These are phyloP conservation scores for Scheffersomyces segobiensis DNA, from an alignment of 1,139 yeast species.

Conservation along the genomic window DNA sequence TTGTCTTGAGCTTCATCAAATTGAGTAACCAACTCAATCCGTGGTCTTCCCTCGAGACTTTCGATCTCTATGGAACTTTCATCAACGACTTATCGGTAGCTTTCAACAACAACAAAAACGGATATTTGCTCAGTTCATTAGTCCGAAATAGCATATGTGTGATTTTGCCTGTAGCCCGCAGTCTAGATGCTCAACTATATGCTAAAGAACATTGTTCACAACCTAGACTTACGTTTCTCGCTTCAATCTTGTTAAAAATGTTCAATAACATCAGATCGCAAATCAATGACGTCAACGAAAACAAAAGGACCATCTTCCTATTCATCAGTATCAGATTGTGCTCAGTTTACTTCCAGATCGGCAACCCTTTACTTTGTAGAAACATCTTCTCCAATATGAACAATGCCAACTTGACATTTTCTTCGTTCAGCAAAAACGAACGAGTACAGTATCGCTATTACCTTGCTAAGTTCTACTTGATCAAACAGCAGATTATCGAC, in stretches of 20 bases:
- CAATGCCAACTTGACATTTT: conserved; percentile 52
- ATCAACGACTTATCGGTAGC: conserved; percentile 59
- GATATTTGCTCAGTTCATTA: conserved; percentile 47
- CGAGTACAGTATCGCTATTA: conserved; percentile 68
- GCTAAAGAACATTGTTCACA: conserved; percentile 38
- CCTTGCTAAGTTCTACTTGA: conserved; percentile 64
- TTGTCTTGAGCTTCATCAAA: conserved; percentile 51
- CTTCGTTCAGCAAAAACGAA: conserved; percentile 48
- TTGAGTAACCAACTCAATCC: conserved; percentile 62
- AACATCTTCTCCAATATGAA: conserved; percentile 76
- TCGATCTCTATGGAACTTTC: conserved; percentile 56
- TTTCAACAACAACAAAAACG: conserved; percentile 53
- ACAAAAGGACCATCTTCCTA: conserved; percentile 54
- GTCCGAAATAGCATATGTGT: conserved; percentile 41
- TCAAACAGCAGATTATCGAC: conserved; percentile 56
- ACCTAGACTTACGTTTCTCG: conserved; percentile 55
- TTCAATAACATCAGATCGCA: conserved; percentile 68
- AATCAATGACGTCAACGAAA: conserved; percentile 43
- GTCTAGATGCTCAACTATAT: conserved; percentile 50
- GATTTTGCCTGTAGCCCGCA: conserved; percentile 51
- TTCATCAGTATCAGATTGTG: conserved; percentile 61
- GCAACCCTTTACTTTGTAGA: conserved; percentile 67
- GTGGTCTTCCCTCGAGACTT: conserved; percentile 53
- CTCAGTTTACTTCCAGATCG: conserved; percentile 59
- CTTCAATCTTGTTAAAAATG: conserved; percentile 57